phyloP scores from a whole-genome alignment of 441 rosid species.

The Dalechampia spathulata region DNA sequence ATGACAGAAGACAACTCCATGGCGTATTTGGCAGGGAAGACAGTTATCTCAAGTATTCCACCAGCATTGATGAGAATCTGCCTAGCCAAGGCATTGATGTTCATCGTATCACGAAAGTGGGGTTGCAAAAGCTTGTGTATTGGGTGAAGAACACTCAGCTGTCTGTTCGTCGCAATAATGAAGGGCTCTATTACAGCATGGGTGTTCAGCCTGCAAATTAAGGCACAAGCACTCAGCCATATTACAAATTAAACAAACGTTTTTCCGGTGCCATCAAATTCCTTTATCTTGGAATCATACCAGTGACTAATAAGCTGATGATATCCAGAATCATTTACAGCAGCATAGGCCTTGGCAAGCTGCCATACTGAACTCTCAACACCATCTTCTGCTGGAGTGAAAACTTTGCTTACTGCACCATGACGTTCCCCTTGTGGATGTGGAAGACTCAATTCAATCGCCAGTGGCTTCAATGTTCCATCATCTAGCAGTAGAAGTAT shows the following conservation, averaged over 20 bases:
- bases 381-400: constrained; percentile 53
- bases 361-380: constrained; percentile 69
- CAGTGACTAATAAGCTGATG: constrained; percentile 89
- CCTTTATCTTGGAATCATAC: too few species aligned
- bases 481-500: constrained; percentile 59
- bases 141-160: constrained; percentile 75
- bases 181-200: constrained; percentile 90
- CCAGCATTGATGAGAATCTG: constrained; percentile 75
- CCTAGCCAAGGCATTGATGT: constrained; percentile 80
- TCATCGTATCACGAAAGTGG: constrained; percentile 86
- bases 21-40: constrained; percentile 64
- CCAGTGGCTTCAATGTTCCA: constrained; percentile 67
- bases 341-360: constrained; percentile 85
- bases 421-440: constrained; percentile 56
- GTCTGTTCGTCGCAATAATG: constrained; percentile 68
- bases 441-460: constrained; percentile 85
- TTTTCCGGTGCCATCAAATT: constrained; percentile 2
- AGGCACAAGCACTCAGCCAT: not conserved
- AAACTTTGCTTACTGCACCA: constrained; percentile 65
- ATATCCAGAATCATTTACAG: constrained; percentile 81
- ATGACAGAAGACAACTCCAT: constrained; percentile 71
- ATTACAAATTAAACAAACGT: not conserved
- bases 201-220: constrained; percentile 55
- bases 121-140: constrained; percentile 84
- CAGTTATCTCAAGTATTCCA: constrained; percentile 54